Evolutionary conservation across 495 filamentous ascomycete species (phyloP).

Genomic region (Neurospora sp.): DNA sequence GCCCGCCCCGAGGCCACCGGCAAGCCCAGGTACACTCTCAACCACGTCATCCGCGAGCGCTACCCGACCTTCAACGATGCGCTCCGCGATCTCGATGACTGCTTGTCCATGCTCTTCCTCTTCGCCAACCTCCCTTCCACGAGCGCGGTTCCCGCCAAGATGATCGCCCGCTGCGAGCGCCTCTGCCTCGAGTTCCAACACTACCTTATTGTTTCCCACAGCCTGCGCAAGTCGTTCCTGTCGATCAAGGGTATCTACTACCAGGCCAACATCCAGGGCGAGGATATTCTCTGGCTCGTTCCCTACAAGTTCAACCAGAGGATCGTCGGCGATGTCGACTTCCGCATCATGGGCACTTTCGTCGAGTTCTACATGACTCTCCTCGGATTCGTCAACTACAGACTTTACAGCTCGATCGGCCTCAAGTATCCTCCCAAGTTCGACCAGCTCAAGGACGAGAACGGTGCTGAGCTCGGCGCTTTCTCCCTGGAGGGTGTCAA

Average conservation of each 20-base stretch:
- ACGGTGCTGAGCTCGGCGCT: conserved; percentile 82
- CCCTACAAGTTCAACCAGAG: conserved; percentile 95
- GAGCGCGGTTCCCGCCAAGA: conserved; percentile 77
- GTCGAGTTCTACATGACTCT: conserved; percentile 97
- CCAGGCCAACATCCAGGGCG: conserved; percentile 95
- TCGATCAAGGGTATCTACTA: conserved; percentile 99
- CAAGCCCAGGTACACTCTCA: conserved; percentile 75
- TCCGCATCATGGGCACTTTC: conserved; percentile 97
- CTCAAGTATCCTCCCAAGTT: conserved; percentile 93
- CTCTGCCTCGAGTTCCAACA: conserved; percentile 92
- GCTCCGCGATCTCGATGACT: conserved; percentile 90
- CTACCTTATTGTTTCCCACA: conserved; percentile 85
- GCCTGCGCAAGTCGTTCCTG: conserved; percentile 87
- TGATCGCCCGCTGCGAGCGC: conserved; percentile 83
- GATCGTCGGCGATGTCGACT: conserved; percentile 87
- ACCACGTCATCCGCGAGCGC: conserved; percentile 94
- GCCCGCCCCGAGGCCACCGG: conserved; percentile 72
- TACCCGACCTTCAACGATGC: conserved; percentile 97
- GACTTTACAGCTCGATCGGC: conserved; percentile 82
- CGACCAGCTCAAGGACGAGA: conserved; percentile 73
- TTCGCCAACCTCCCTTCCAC: conserved; percentile 94
- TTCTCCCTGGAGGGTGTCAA: conserved; percentile 72
- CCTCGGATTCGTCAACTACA: conserved; percentile 89
- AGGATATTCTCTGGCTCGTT: conserved; percentile 94
- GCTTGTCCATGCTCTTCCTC: conserved; percentile 89